Base-by-base conservation (phyloP, 441 rosid species). In the Gossypium schwendimanii region DNA sequence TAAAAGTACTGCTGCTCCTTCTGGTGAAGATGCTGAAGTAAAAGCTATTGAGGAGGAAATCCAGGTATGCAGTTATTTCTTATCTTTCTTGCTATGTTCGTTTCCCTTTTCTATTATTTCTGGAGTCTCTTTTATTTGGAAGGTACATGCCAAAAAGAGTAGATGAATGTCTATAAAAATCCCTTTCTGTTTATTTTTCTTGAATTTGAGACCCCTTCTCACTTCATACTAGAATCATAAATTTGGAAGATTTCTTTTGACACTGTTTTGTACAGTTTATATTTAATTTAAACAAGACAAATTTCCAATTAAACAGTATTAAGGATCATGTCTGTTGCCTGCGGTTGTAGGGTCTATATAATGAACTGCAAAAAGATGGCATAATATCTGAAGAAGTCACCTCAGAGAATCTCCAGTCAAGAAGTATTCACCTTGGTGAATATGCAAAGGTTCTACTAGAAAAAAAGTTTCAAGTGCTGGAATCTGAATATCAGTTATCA, bases 401-500 rank as follows among this genome's bases (percentile, higher is more conserved):
- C 79, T 64, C 82, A 2, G 78, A 77, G 66, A 72, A 66, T 73
- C 66, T 3, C 39, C 49, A 73, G 31, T 76, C 72, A 31, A 74
- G 75, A 73, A 71, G 75, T 61, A 70, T 68, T 76, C 12, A 75
- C 76, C 77, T 87, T 26, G 18, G 49, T 59, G 79, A 66, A 70
- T 77, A 83, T 70, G 66, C 82, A 66, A 81, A 84, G 66, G 78
- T 70, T 81, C 66, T 91, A 73, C 77, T 36, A 63, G 87, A 81
- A 55, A 84, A 85, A 12, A 80, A 79, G 73, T 84, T 86, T 74
- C 85, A 72, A 52, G 71, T 33, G 14, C 77, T 91, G 12, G 91
- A 86, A 72, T 81, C 81, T 53, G 94, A 89, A 78, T 89, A 82
- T 71, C 78, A 73, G 44, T 73, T 91, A 61, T 81, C 85, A 12